A percentile compares a stretch with the other conserved stretches of the same genome.
Evolutionary conservation across 768 basidiomycete species (phyloP).

Genomic region (Hygrophoropsis aurantiaca): DNA sequence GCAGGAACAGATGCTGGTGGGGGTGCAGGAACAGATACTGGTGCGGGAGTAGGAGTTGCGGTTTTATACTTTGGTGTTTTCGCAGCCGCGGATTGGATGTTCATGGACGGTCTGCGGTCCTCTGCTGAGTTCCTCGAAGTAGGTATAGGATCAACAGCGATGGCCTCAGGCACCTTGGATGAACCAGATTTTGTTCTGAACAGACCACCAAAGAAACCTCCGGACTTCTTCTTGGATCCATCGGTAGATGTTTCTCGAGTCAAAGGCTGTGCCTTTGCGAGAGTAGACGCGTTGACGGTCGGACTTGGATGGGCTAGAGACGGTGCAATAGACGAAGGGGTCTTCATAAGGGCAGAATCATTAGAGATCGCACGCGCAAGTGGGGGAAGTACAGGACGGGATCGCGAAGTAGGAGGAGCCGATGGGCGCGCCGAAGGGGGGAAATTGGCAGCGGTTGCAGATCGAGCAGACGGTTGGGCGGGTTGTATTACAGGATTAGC

Average conservation of each 20-base stretch:
- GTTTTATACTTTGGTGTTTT: neutral
- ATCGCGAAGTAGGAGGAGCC: conserved; percentile 29
- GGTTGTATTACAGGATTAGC: conserved; percentile 25
- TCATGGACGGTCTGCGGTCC: conserved; percentile 14
- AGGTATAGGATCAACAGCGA: conserved; percentile 17
- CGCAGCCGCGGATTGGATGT: conserved; percentile 1
- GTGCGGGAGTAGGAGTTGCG: neutral
- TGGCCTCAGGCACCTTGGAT: conserved; percentile 24
- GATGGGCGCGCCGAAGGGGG: conserved; percentile 30
- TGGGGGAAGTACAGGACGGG: conserved; percentile 19
- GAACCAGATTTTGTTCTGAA: conserved; percentile 32
- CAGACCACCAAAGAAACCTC: conserved; percentile 25
- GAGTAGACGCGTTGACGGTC: conserved; percentile 7
- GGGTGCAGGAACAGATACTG: conserved; percentile 3
- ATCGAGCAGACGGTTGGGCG: conserved; percentile 25
- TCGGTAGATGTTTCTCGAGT: conserved; percentile 11
- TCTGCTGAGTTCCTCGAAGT: conserved; percentile 19
- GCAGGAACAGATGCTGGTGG: conserved; percentile 5
- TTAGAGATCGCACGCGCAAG: conserved; percentile 40
- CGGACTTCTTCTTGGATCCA: conserved; percentile 31
- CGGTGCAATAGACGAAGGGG: conserved; percentile 63
- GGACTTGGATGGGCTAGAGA: conserved; percentile 31
- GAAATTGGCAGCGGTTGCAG: conserved; percentile 20
- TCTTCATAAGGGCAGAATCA: conserved; percentile 56
- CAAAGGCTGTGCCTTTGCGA: conserved; percentile 12